Conservation (phyloP, 2,329 filamentous ascomycete species). For the Nothophoma quercina region DNA sequence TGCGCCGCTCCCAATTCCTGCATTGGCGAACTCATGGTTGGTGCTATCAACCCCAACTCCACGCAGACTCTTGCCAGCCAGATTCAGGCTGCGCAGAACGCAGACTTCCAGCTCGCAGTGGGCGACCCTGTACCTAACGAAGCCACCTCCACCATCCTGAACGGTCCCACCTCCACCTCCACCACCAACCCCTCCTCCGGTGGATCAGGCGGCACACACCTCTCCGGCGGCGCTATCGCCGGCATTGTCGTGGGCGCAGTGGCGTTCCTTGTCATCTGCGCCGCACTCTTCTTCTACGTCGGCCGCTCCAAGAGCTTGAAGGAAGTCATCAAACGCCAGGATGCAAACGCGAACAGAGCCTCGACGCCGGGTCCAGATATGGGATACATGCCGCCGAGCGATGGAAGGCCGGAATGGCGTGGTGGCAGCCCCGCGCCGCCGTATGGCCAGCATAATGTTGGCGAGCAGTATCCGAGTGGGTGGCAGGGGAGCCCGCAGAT, state of each 20-base stretch:
- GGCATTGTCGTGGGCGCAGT: constrained; percentile 70
- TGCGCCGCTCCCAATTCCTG: constrained; percentile 70
- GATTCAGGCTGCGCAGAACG: constrained; percentile 29
- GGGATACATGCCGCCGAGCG: constrained; percentile 13
- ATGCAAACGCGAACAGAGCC: constrained; percentile 16
- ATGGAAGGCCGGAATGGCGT: constrained; percentile 8
- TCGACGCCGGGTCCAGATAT: constrained; percentile 15
- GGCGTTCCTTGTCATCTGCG: constrained; percentile 67
- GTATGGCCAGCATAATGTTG: constrained; percentile 37
- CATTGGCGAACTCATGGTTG: constrained; percentile 72
- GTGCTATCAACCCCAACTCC: constrained; percentile 71
- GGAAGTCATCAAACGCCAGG: constrained; percentile 30
- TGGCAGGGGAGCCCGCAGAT: constrained; percentile 26
- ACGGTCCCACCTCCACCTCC: constrained; percentile 19
- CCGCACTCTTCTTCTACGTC: constrained; percentile 71
- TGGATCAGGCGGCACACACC: constrained; percentile 14
- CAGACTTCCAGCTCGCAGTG: constrained; percentile 46
- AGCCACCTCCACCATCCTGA: constrained; percentile 27
- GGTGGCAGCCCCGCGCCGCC: constrained; percentile 24
- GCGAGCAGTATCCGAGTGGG: constrained; percentile 32
- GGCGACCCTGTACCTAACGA: constrained; percentile 52
- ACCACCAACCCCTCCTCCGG: background rate
- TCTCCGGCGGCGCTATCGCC: constrained; percentile 53
- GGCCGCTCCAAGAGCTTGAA: constrained; percentile 52
- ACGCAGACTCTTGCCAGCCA: constrained; percentile 42